Conservation (phyloP, 2,329 filamentous ascomycete genomes). For the Daldinia eschscholtzii region DNA sequence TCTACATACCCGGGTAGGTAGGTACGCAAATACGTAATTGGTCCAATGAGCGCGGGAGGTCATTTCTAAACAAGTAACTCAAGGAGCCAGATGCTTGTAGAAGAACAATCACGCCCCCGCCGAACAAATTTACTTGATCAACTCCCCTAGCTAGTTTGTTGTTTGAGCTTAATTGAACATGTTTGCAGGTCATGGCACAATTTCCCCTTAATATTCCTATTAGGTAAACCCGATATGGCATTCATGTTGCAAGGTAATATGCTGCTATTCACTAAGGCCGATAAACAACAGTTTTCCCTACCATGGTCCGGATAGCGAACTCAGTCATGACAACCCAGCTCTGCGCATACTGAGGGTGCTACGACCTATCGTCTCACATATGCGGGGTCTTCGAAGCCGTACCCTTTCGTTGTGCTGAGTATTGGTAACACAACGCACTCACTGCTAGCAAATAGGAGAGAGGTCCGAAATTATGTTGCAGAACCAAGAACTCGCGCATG, state of each 20-base stretch:
- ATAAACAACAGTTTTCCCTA: no score
- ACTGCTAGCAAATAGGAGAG: no score
- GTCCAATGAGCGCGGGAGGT: constrained; percentile 22
- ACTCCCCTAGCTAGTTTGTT: not conserved
- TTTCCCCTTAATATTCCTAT: not conserved
- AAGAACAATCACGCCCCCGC: not conserved
- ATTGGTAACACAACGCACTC: not conserved
- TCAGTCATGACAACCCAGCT: no score
- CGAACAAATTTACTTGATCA: not conserved
- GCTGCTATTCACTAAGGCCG: no score
- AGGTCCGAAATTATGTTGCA: no score
- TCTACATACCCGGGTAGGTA: no score
- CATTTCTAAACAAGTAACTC: constrained; percentile 15
- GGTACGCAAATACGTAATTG: constrained; percentile 2
- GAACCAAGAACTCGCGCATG: no score
- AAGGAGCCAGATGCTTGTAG: constrained; percentile 22
- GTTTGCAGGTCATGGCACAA: not conserved
- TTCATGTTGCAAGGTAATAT: not conserved
- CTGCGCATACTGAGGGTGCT: not conserved
- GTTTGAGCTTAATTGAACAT: constrained; percentile 4
- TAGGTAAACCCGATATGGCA: not conserved
- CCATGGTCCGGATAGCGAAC: no score
- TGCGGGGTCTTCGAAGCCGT: not conserved
- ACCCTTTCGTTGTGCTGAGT: not conserved
- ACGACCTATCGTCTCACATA: not conserved